These are phyloP conservation scores for Rhizophora apiculata DNA, from an alignment of 345 rosid genomes.

Conservation along the genomic window DNA sequence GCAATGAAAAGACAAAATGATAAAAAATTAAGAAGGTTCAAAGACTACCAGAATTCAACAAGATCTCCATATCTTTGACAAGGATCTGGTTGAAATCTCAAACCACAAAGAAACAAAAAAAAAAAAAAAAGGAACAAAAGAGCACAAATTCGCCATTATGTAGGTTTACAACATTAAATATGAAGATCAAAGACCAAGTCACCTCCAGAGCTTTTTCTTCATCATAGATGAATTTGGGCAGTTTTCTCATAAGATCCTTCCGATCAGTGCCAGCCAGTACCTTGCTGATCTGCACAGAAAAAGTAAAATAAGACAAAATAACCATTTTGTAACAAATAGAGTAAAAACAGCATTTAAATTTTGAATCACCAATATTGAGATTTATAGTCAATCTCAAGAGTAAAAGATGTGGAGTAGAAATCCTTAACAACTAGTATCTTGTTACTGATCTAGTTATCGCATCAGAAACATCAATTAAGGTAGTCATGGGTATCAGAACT, in stretches of 20 bases:
- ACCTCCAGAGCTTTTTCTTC: constrained; percentile 95
- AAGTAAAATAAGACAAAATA: constrained; percentile 3
- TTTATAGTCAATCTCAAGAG: neutral
- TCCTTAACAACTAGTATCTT: neutral
- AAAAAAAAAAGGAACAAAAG: neutral
- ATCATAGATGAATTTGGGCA: constrained; percentile 95
- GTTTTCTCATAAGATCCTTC: constrained; percentile 86
- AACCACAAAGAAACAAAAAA: neutral
- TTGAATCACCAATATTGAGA: neutral
- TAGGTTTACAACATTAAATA: neutral
- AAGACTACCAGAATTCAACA: neutral
- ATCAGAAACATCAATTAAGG: no score
- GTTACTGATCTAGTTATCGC: no score
- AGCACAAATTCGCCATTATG: neutral
- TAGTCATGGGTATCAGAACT: neutral
- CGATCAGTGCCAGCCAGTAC: constrained; percentile 73
- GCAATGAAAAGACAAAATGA: neutral
- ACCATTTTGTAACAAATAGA: neutral
- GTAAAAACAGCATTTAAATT: neutral
- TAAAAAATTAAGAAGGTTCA: neutral
- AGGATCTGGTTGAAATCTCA: neutral
- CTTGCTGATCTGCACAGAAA: constrained; percentile 61
- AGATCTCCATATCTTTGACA: neutral
- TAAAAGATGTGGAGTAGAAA: neutral
- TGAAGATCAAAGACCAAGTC: constrained; percentile 5